Evolutionary conservation across 2,329 filamentous ascomycete species (phyloP).

Genomic region (Venturia pyrina): DNA sequence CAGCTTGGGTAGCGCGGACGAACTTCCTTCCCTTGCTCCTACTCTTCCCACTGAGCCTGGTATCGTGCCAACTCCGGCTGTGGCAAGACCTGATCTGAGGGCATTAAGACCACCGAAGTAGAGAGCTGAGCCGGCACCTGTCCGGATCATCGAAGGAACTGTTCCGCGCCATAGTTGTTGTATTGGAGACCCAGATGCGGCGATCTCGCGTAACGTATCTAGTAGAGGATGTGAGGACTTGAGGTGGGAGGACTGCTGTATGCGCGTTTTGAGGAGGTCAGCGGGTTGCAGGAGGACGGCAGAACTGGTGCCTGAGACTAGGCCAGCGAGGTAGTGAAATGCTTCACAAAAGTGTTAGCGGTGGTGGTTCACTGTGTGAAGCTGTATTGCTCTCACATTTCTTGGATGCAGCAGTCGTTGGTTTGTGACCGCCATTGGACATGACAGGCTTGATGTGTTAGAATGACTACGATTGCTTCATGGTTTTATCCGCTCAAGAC

Average conservation of each 20-base stretch:
- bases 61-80: constrained; percentile 10
- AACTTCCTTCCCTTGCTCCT: constrained; percentile 27
- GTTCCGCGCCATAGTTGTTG: constrained; percentile 85
- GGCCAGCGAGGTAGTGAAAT: constrained; percentile 82
- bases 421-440: constrained; percentile 5
- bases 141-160: constrained; percentile 82
- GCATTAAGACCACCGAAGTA: constrained; percentile 88
- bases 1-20: constrained; percentile 70
- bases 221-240: constrained; percentile 44
- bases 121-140: constrained; percentile 82
- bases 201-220: constrained; percentile 59
- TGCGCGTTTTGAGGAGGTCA: constrained; percentile 90
- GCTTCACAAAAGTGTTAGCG: constrained; percentile 32
- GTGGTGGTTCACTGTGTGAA: neutral
- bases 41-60: constrained; percentile 12
- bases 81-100: constrained; percentile 31
- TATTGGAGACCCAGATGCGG: constrained; percentile 55
- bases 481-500: neutral
- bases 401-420: constrained; percentile 3
- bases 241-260: constrained; percentile 72
- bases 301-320: constrained; percentile 77
- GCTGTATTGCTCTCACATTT: neutral
- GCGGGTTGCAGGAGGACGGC: constrained; percentile 88
- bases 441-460: neutral
- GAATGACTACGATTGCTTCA: neutral